Evolutionary conservation across 2,329 filamentous ascomycete species (phyloP), one percentile per base, ranked within the genome.

Genomic region (Mollisiaceae sp.): DNA sequence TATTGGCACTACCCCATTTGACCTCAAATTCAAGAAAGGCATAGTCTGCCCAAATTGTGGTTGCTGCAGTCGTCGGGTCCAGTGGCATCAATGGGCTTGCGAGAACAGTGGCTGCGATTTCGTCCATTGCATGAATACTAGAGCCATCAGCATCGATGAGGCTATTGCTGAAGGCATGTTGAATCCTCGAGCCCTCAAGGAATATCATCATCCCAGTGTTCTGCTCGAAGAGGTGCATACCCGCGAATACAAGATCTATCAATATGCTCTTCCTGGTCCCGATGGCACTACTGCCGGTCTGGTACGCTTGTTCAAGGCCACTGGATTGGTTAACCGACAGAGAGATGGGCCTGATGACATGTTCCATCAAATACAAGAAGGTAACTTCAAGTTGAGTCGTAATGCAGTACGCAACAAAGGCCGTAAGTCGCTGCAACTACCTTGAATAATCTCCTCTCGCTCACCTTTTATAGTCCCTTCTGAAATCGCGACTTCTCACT

Each of bases 11-110:
- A 72, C 78, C 4, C 82, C 85, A 3, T 82, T 84, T 0, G 82
- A 85, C 12, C 77, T 79, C 2, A 75, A 79, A 9, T 86, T 84
- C 63, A 89, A 86, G 72, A 80, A 81, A 59, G 91, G 90, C 0
- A 85, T 92, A 56, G 85, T 90, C 1, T 94, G 91, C 70, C 87
- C 86, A 0, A 65, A 77, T 1, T 93, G 91, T 68, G 78, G 81
- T 0, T 82, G 85, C 47, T 91, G 90, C 70, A 87, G 82, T 50
- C 82, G 86, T 2, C 82, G 90, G 0, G 79, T 83, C 15, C 76
- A 81, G 27, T 93, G 89, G 88, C 77, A 77, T 5, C 81, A 82
- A 1, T 92, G 89, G 89, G 76, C 78, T 32, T 93, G 90, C 66
- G 79, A 82, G 52, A 85, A 81, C 15, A 67, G 69, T 0, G 70